Evolutionary conservation across 805 yeast genomes (phyloP).

Genomic region (Candida easanensis): DNA sequence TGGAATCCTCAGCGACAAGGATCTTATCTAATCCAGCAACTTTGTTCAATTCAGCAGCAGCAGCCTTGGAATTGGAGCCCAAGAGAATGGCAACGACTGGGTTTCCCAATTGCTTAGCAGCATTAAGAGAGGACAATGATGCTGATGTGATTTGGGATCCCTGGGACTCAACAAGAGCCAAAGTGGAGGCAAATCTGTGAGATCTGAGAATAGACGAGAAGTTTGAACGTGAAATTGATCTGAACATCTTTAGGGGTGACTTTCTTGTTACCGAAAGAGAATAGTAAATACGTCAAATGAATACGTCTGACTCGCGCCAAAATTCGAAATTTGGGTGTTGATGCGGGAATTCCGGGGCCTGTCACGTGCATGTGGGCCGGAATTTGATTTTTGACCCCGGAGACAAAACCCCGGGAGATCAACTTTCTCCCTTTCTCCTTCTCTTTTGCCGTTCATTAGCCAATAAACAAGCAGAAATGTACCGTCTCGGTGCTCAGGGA

Average conservation of each 20-base stretch:
- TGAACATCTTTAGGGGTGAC: constrained; percentile 14
- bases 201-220: constrained; percentile 1
- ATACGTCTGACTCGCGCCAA: not conserved
- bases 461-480: constrained; percentile 17
- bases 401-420: no score
- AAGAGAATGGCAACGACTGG: constrained; percentile 78
- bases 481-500: constrained; percentile 29
- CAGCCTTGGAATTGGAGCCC: constrained; percentile 55
- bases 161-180: constrained; percentile 69
- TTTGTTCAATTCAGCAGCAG: constrained; percentile 51
- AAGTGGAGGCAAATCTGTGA: constrained; percentile 59
- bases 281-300: not conserved
- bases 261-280: not conserved
- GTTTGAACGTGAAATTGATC: constrained; percentile 6
- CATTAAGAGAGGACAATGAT: constrained; percentile 68
- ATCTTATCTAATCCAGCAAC: constrained; percentile 42
- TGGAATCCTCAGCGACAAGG: constrained; percentile 52
- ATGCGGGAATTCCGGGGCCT: not conserved
- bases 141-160: constrained; percentile 57
- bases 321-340: not conserved
- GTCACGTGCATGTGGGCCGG: not conserved
- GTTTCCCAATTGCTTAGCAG: constrained; percentile 73
- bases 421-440: no score
- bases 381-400: no score
- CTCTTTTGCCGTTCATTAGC: no score